Conservation (phyloP, 192 early-diverging fungal genomes). For the Coemansia sp. region DNA sequence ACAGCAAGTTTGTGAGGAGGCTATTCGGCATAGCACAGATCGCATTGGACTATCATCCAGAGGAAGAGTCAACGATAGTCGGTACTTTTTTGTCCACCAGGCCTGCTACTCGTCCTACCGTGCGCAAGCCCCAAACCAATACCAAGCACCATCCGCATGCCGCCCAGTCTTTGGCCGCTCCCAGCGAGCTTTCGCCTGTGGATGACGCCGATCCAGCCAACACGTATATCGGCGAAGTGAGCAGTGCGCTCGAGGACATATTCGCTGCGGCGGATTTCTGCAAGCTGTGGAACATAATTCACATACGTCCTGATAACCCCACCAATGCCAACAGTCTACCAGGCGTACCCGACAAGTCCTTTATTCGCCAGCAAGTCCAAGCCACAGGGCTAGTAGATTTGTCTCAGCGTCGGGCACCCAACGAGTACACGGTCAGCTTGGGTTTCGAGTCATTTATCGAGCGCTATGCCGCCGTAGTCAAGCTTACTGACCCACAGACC, state of each 20-base stretch:
- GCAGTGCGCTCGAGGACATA: constrained; percentile 77
- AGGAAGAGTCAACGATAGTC: constrained; percentile 74
- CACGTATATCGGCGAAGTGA: constrained; percentile 60
- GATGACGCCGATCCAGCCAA: constrained; percentile 49
- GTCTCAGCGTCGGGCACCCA: constrained; percentile 63
- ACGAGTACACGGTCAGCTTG: constrained; percentile 75
- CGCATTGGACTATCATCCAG: constrained; percentile 79
- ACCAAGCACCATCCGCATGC: constrained; percentile 9
- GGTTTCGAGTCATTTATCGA: constrained; percentile 72
- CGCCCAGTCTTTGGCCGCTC: constrained; percentile 24
- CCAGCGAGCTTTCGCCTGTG: constrained; percentile 45
- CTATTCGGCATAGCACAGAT: constrained; percentile 75
- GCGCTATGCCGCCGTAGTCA: constrained; percentile 69
- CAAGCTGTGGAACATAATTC: constrained; percentile 81
- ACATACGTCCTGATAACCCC: constrained; percentile 74
- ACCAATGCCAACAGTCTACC: constrained; percentile 22
- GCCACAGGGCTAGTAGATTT: constrained; percentile 75
- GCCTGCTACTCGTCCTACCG: constrained; percentile 50
- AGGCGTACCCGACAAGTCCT: constrained; percentile 62
- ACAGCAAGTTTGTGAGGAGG: constrained; percentile 73
- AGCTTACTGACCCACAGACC: background rate
- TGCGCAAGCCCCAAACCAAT: constrained; percentile 64
- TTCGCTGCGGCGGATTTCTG: constrained; percentile 78
- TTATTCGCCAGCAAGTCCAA: constrained; percentile 72
- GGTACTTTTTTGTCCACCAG: constrained; percentile 73